Evolutionary conservation across 1,284 basidiomycete species (phyloP).

Genomic region (Ceratorhiza oryzae-sativae): DNA sequence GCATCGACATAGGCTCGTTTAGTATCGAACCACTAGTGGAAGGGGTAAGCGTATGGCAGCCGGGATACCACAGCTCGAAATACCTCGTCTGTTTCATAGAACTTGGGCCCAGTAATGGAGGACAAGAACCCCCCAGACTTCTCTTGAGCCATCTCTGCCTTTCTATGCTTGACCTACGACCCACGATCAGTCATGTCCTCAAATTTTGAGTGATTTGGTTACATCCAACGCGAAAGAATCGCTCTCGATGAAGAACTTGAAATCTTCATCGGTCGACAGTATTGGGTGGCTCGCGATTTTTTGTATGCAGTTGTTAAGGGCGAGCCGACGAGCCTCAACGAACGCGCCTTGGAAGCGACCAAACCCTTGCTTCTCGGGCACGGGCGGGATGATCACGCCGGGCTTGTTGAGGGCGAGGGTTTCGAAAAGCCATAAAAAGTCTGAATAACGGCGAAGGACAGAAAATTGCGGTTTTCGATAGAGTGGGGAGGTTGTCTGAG

Average conservation of each 20-base stretch:
- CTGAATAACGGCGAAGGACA: conserved; percentile 92
- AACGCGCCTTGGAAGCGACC: conserved; percentile 90
- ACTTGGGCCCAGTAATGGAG: conserved; percentile 79
- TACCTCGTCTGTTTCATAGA: conserved; percentile 92
- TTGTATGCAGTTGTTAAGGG: conserved; percentile 87
- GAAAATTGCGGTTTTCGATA: conserved; percentile 85
- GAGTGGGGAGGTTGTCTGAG: conserved; percentile 83
- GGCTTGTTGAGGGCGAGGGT: conserved; percentile 91
- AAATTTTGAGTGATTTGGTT: conserved; percentile 49
- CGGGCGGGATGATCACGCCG: conserved; percentile 95
- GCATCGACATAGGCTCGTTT: conserved; percentile 87
- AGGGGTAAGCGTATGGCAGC: conserved; percentile 18
- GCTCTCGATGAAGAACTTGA: conserved; percentile 87
- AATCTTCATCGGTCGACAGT: conserved; percentile 80
- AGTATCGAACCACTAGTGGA: conserved; percentile 87
- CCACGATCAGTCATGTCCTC: background rate
- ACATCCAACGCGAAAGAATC: conserved; percentile 86
- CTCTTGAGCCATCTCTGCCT: conserved; percentile 75
- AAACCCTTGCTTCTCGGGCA: conserved; percentile 94
- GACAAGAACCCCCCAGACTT: conserved; percentile 72
- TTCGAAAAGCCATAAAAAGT: conserved; percentile 97
- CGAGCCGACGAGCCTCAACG: conserved; percentile 80
- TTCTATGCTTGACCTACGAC: conserved; percentile 82
- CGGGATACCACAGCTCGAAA: conserved; percentile 42
- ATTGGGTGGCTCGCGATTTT: conserved; percentile 91